A percentile compares a stretch with the other conserved stretches of the same genome.
phyloP scores from a whole-genome alignment of 352 stramenopile genomes.

The Nothophytophthora sp. region DNA sequence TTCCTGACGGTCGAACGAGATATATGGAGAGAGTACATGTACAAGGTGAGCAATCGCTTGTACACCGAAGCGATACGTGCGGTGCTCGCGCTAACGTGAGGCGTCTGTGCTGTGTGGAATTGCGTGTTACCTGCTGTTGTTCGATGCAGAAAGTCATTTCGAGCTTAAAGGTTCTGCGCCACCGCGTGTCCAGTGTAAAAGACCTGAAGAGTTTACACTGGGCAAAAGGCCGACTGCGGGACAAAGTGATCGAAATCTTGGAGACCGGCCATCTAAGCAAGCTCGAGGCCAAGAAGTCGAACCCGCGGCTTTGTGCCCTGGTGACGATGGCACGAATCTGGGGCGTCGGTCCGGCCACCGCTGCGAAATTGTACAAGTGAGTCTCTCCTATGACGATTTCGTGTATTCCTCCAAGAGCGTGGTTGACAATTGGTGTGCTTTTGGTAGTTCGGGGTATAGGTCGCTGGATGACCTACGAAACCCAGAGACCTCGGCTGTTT shows the following conservation, averaged over 20 bases:
- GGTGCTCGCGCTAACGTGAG: too few relatives aligned
- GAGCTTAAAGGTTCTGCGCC: constrained; percentile 68
- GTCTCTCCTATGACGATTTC: too few relatives aligned
- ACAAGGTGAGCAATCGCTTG: constrained; percentile 49
- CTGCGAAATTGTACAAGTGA: constrained; percentile 79
- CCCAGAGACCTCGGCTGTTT: constrained; percentile 29
- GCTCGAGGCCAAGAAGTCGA: constrained; percentile 79
- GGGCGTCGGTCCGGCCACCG: constrained; percentile 78
- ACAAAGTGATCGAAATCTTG: constrained; percentile 77
- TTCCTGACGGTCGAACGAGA: constrained; percentile 77
- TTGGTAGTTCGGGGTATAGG: constrained; percentile 69
- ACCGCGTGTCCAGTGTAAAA: constrained; percentile 54
- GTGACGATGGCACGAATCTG: constrained; percentile 74
- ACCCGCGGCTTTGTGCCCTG: constrained; percentile 53
- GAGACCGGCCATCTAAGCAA: constrained; percentile 77
- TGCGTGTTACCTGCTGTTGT: too few relatives aligned
- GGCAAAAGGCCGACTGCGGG: constrained; percentile 65
- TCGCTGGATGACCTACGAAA: constrained; percentile 56
- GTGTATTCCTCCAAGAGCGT: too few relatives aligned
- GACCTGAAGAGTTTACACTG: constrained; percentile 69
- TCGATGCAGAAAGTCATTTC: constrained; percentile 60
- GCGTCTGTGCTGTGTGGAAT: too few relatives aligned
- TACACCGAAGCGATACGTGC: too few relatives aligned
- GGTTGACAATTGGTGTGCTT: too few relatives aligned
- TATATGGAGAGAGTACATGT: constrained; percentile 81